phyloP scores from a whole-genome alignment of 2,329 filamentous ascomycete genomes.

The Xylariaceae sp. region DNA sequence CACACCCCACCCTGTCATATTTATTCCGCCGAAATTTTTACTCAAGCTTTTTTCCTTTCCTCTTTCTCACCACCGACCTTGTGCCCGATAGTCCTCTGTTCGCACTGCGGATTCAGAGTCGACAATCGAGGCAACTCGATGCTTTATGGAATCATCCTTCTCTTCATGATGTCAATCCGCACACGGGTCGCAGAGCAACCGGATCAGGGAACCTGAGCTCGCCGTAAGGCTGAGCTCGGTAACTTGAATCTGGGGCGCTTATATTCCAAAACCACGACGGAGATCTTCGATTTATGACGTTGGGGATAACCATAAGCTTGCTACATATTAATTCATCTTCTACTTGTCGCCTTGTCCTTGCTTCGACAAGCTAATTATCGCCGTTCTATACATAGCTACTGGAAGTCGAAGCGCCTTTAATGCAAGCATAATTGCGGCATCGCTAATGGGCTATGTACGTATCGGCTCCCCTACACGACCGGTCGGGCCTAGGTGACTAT shows the following conservation, averaged over 20 bases:
- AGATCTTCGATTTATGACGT: constrained; percentile 90
- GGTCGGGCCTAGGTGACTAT: no score
- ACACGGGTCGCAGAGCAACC: constrained; percentile 92
- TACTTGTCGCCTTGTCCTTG: neutral
- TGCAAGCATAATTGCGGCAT: no score
- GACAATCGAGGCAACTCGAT: constrained; percentile 84
- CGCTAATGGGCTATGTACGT: no score
- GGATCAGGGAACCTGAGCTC: constrained; percentile 68
- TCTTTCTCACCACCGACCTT: constrained; percentile 69
- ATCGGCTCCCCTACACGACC: no score
- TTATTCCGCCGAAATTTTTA: constrained; percentile 32
- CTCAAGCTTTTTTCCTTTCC: constrained; percentile 43
- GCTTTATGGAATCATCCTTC: constrained; percentile 77
- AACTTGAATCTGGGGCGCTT: constrained; percentile 65
- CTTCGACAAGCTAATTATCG: neutral
- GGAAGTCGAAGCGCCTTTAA: no score
- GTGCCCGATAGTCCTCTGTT: constrained; percentile 82
- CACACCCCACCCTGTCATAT: constrained; percentile 28
- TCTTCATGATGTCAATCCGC: constrained; percentile 82
- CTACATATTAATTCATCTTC: constrained; percentile 59
- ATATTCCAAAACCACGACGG: constrained; percentile 91
- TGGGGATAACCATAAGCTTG: constrained; percentile 85
- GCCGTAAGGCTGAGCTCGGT: constrained; percentile 72
- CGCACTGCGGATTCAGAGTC: constrained; percentile 67
- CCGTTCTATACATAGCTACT: neutral